phyloP scores from a whole-genome alignment of 2,329 filamentous ascomycete species.

The Penicillium polonicum region DNA sequence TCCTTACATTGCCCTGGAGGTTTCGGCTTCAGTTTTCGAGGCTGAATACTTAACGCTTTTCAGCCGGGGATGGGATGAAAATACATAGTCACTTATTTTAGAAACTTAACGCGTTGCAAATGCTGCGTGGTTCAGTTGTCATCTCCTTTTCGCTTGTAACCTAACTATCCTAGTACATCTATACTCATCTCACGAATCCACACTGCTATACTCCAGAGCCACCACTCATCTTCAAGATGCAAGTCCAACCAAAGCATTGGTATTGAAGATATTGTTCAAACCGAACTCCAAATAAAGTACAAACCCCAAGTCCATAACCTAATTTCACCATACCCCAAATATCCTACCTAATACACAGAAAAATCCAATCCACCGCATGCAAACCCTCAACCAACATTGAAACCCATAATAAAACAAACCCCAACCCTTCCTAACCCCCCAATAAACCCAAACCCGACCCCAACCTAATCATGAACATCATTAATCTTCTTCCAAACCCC shows the following conservation, averaged over 20 bases:
- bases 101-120: background rate
- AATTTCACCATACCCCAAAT: background rate
- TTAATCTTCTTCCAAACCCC: conserved; percentile 51
- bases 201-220: too few species aligned
- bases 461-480: conserved; percentile 31
- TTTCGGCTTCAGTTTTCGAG: conserved; percentile 1
- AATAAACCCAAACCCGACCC: background rate
- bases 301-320: background rate
- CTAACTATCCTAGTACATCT: too few species aligned
- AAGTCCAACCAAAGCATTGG: background rate
- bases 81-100: conserved; percentile 7
- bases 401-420: background rate
- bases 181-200: background rate
- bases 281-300: background rate
- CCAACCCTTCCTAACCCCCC: background rate
- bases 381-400: background rate
- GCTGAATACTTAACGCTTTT: background rate
- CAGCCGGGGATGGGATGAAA: background rate
- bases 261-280: background rate
- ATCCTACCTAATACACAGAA: background rate
- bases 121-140: background rate
- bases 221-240: background rate
- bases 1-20: background rate
- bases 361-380: background rate
- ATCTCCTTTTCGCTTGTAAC: background rate